Percentiles rank a stretch among this genome's conserved stretches.
Conservation (phyloP, 768 basidiomycete genomes). For the Lyophyllum decastes region DNA sequence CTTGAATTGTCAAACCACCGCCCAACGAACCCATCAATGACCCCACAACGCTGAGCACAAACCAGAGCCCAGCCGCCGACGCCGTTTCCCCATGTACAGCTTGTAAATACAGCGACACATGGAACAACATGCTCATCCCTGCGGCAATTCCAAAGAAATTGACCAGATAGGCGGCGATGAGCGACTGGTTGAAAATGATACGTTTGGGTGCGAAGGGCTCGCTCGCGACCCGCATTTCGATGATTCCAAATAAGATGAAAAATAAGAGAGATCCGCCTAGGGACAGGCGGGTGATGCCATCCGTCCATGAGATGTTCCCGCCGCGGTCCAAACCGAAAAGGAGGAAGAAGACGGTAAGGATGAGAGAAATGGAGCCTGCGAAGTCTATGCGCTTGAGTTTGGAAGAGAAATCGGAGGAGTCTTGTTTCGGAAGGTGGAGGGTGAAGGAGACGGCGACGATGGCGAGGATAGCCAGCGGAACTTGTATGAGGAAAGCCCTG, state of each 20-base stretch:
- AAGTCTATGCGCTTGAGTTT: slow-evolving; percentile 69
- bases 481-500: slow-evolving; percentile 63
- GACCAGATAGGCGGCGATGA: slow-evolving; percentile 57
- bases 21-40: slow-evolving; percentile 49
- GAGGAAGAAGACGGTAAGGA: slow-evolving; percentile 55
- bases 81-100: slow-evolving; percentile 52
- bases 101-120: slow-evolving; percentile 58
- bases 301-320: slow-evolving; percentile 50
- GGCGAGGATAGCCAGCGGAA: slow-evolving; percentile 56
- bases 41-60: slow-evolving; percentile 49
- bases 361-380: slow-evolving; percentile 54
- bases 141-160: slow-evolving; percentile 58
- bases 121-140: slow-evolving; percentile 48
- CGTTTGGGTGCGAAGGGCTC: slow-evolving; percentile 62
- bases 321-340: slow-evolving; percentile 60
- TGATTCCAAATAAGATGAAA: slow-evolving; percentile 38
- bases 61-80: slow-evolving; percentile 50
- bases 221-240: slow-evolving; percentile 51
- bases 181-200: slow-evolving; percentile 49
- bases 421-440: slow-evolving; percentile 51
- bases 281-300: slow-evolving; percentile 36
- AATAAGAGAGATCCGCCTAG: slow-evolving; percentile 34
- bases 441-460: slow-evolving; percentile 52
- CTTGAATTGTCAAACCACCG: slow-evolving; percentile 57
- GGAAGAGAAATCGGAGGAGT: slow-evolving; percentile 39